Base-by-base conservation (phyloP, 164 flowering plant genomes). In the Brasenia schreberi region DNA sequence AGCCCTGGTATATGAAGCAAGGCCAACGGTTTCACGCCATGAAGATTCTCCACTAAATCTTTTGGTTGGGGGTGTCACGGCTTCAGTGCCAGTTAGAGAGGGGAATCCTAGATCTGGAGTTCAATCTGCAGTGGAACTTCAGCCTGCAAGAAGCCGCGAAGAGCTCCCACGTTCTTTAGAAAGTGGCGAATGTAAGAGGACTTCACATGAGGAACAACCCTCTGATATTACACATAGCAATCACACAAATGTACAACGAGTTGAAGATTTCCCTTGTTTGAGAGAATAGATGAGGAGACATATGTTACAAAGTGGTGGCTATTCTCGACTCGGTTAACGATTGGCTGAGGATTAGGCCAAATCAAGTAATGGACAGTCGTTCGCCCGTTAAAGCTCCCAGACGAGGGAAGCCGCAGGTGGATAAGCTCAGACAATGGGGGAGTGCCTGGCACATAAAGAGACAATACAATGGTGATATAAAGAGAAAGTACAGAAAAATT, bases 1-100 rank as follows among this genome's bases (percentile, higher is more conserved):
- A 0, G 97, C 97, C 12, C 69, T 93, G 70, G 78, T 93, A 5
- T 93, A 93, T 49, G 97, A 93, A 75, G 87, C 96, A 19, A 77
- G 97, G 62, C 96, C 98, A 0, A 75, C 78, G 0, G 79, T 79
- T 1, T 68, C 79, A 16, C 19, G 33, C 6, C n/a, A n/a, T 16
- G 43, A 16, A 7, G 65, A 63, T 5, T 42, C 71, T 52, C 43
- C 70, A 61, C 72, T 79, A 68, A 85, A 85, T 23, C 65, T 85
- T 69, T 72, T 87, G 73, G 77, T 87, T 65, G 77, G 66, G 68
- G 83, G 87, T 67, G 81, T 78, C 66, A 76, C 87, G 0, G 83
- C 75, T 27, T 61, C 63, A 18, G 19, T 14, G 16, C 12, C 10
- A 49, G 56, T 49, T 14, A 49, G 56, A 49, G 62, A 60, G 62